These are phyloP conservation scores for Colletotrichum coccodes DNA, from an alignment of 2,329 filamentous ascomycete genomes.

Conservation along the genomic window DNA sequence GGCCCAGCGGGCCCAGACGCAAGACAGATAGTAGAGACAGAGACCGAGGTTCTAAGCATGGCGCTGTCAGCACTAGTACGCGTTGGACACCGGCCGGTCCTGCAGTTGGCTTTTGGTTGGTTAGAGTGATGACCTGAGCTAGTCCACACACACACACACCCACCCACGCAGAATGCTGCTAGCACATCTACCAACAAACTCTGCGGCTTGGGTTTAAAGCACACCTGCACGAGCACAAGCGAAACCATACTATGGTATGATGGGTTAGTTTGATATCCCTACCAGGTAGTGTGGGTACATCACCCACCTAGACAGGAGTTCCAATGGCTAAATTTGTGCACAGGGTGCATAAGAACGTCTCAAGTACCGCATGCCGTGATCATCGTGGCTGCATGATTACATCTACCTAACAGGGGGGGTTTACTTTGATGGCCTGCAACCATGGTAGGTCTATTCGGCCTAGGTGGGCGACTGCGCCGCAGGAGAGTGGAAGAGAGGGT, in stretches of 20 bases:
- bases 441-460: background rate
- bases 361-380: no score
- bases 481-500: background rate
- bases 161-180: background rate
- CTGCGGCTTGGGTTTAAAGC: background rate
- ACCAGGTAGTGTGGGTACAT: no score
- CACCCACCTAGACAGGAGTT: no score
- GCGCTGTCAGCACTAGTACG: constrained; percentile 28
- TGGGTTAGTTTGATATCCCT: no score
- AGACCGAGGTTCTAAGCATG: background rate
- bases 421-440: no score
- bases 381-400: no score
- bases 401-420: no score
- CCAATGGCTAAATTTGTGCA: no score
- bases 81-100: constrained; percentile 10
- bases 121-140: constrained; percentile 10
- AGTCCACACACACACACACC: background rate
- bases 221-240: background rate
- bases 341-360: no score
- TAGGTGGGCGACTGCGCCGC: background rate
- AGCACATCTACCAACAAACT: background rate
- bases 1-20: background rate
- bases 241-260: no score
- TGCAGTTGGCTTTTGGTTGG: background rate
- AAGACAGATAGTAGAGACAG: background rate